Percentiles rank a stretch among this genome's conserved stretches.
Conservation (phyloP, 2,329 filamentous ascomycete species). For the Fusarium clavum region DNA sequence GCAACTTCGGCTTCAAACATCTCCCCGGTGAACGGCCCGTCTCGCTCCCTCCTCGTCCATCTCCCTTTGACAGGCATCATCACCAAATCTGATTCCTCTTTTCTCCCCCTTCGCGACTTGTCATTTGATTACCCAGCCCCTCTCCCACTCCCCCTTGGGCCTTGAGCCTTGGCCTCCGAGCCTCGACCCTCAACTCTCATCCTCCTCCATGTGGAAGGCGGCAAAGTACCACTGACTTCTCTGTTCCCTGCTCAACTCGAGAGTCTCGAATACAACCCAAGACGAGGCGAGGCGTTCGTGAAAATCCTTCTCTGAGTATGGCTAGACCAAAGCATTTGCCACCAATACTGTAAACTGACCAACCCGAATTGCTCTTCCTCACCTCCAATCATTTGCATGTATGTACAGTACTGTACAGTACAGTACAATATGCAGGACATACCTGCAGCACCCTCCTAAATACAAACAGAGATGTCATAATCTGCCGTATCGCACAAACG, state of each 20-base stretch:
- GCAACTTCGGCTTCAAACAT: conserved; percentile 19
- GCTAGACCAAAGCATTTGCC: conserved; percentile 28
- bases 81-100: conserved; percentile 36
- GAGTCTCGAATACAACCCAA: conserved; percentile 33
- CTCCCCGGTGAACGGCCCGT: conserved; percentile 24
- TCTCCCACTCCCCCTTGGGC: neutral
- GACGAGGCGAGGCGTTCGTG: conserved; percentile 29
- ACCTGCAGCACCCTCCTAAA: conserved; percentile 48
- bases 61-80: conserved; percentile 8
- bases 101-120: conserved; percentile 36
- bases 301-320: conserved; percentile 33
- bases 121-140: conserved; percentile 26
- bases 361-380: neutral
- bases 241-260: conserved; percentile 19
- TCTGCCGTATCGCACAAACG: conserved; percentile 26
- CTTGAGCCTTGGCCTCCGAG: conserved; percentile 4
- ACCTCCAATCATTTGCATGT: conserved; percentile 44
- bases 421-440: conserved; percentile 53
- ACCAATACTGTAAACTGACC: conserved; percentile 19
- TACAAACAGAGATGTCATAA: conserved; percentile 31
- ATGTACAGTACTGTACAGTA: conserved; percentile 54
- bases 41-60: conserved; percentile 12
- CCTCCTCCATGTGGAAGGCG: conserved; percentile 2
- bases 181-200: neutral
- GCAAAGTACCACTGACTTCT: conserved; percentile 6